Base-by-base conservation (phyloP, 2,329 filamentous ascomycete species). In the Verticillium tricorpus region DNA sequence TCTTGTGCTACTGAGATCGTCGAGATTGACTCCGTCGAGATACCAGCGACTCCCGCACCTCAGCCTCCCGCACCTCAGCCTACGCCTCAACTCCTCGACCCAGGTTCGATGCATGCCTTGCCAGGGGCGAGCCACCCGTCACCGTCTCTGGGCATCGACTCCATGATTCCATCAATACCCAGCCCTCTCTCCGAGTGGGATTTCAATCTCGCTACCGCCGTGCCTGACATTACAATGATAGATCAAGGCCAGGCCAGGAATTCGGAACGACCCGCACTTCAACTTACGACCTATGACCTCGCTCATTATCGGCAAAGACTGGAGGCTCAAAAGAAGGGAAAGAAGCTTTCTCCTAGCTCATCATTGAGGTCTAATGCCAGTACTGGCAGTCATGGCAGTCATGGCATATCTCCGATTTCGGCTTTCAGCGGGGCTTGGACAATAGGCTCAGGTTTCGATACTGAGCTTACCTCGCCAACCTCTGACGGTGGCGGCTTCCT, bases 11-110 rank as follows among this genome's bases (percentile, higher is more conserved):
- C 73, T 57, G 80, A 82, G 70, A 82, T 85, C 56, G 72, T 81
- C 62, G 83, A 85, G 66, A 78, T 84, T 63, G 82, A 83, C 68
- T 83, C 82, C 5, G 72, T 68, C 56, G 78, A 82, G 64, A 70
- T 82, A 57, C 28, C 54, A 56, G 25, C 14, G 28, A 34, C 54
- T 32, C 54, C 17, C 14, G 25, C 54, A 11, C 17, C 54, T n/a
- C 54, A 34, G 22, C 8, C 25, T 17, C 54, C 17, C 14, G 25
- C 54, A 11, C 17, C 54, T n/a, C 54, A 34, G 22, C 8, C 25
- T 17, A 3, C 12, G 15, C 22, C 54, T 32, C 25, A 17, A 3
- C 54, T 9, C 4, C 31, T 9, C 14, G 54, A 15, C n/a, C 19
- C 19, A 50, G 19, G 7, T 50, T 50, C 45, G 19, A 25, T 9